Evolutionary conservation across 2,329 filamentous ascomycete genomes (phyloP).

Genomic region (Cordyceps cateniannulata): DNA sequence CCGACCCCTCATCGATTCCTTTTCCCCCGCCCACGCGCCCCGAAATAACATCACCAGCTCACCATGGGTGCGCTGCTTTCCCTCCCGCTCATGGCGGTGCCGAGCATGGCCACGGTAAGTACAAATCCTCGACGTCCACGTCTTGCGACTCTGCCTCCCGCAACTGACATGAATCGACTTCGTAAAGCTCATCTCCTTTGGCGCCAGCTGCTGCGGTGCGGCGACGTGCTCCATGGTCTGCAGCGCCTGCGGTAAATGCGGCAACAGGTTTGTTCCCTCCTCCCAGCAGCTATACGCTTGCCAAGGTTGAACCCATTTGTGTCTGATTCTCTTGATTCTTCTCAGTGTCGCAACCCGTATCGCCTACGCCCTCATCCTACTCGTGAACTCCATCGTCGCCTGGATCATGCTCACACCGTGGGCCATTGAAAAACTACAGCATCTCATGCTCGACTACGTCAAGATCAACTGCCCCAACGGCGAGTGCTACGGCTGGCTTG

Average conservation of each 20-base stretch:
- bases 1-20: background rate
- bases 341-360: slow-evolving; percentile 89
- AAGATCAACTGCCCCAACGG: slow-evolving; percentile 88
- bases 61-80: slow-evolving; percentile 88
- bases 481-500: slow-evolving; percentile 90
- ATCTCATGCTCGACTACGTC: slow-evolving; percentile 90
- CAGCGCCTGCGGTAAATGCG: slow-evolving; percentile 92
- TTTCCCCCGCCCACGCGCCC: background rate
- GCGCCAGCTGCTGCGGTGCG: slow-evolving; percentile 89
- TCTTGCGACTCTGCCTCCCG: background rate
- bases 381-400: slow-evolving; percentile 92
- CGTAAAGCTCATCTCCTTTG: slow-evolving; percentile 64
- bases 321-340: background rate
- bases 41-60: background rate
- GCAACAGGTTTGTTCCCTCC: slow-evolving; percentile 64
- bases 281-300: background rate
- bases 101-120: slow-evolving; percentile 78
- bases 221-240: slow-evolving; percentile 95
- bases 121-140: background rate
- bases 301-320: slow-evolving; percentile 13
- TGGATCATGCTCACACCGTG: slow-evolving; percentile 99
- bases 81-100: slow-evolving; percentile 80
- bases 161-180: slow-evolving; percentile 12
- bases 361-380: slow-evolving; percentile 87
- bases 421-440: slow-evolving; percentile 92